These are phyloP conservation scores for Coriaria nepalensis DNA, from an alignment of 306 rosid genomes.

Conservation along the genomic window DNA sequence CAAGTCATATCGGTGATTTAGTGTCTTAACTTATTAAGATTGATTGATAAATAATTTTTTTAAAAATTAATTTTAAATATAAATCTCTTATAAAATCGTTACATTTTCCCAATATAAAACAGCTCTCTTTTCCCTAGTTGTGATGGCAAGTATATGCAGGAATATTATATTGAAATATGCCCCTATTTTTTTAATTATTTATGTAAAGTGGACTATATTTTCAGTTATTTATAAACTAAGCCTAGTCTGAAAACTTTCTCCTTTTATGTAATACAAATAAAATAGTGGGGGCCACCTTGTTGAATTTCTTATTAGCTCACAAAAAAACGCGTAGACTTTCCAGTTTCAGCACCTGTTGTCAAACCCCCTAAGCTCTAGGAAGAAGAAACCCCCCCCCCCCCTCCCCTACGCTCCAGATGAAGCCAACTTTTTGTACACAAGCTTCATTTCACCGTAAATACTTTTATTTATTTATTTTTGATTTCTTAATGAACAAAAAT, in stretches of 20 bases:
- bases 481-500: too few species aligned
- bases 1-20: too few species aligned
- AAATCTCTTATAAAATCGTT: too few species aligned
- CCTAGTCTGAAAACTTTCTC: background rate
- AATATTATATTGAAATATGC: background rate
- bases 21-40: too few species aligned
- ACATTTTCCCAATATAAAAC: too few species aligned
- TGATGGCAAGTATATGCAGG: constrained; percentile 13
- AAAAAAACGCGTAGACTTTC: constrained; percentile 14
- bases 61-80: too few species aligned
- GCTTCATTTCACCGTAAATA: too few species aligned
- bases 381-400: constrained; percentile 16
- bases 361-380: constrained; percentile 31
- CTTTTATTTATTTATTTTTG: too few species aligned
- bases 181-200: background rate
- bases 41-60: too few species aligned
- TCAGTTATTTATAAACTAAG: constrained; percentile 14
- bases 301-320: constrained; percentile 24
- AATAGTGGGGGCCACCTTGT: constrained; percentile 10
- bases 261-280: background rate
- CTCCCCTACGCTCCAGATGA: constrained; percentile 4
- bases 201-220: background rate
- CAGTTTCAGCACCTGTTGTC: constrained; percentile 24
- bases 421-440: background rate
- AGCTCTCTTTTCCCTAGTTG: constrained; percentile 25